These are phyloP conservation scores for Sporopachydermia quercuum DNA, from an alignment of 805 yeast genomes.

Conservation along the genomic window DNA sequence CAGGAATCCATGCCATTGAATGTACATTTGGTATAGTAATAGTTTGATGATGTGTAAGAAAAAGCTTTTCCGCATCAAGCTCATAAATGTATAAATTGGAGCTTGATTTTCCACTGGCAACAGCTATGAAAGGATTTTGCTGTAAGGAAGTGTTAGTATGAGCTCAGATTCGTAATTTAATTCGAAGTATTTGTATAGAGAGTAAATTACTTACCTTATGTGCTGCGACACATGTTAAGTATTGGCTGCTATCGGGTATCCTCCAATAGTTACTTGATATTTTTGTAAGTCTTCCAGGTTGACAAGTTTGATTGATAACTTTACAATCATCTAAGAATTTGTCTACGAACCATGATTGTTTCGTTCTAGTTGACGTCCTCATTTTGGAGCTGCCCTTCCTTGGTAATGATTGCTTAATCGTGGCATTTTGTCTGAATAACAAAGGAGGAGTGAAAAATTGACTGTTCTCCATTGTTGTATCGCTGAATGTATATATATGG, in stretches of 20 bases:
- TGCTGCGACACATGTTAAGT: neutral
- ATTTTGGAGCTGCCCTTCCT: too few relatives aligned
- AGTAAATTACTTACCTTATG: too few relatives aligned
- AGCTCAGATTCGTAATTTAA: too few relatives aligned
- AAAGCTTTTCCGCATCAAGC: constrained; percentile 23
- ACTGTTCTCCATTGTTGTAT: constrained; percentile 1
- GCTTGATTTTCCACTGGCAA: constrained; percentile 33
- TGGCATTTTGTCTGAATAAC: constrained; percentile 4
- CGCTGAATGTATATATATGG: too few relatives aligned
- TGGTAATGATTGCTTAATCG: constrained; percentile 4
- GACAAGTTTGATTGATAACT: constrained; percentile 7
- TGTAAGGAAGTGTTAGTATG: too few relatives aligned
- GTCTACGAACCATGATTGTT: constrained; percentile 4
- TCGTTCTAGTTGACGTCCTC: too few relatives aligned
- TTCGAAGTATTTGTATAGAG: too few relatives aligned
- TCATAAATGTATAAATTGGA: constrained; percentile 40
- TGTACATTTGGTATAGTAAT: constrained; percentile 38
- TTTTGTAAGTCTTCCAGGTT: constrained; percentile 3
- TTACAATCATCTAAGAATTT: constrained; percentile 3
- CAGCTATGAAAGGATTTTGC: constrained; percentile 30
- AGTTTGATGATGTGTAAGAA: constrained; percentile 43
- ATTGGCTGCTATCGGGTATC: constrained; percentile 8
- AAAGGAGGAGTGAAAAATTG: constrained; percentile 3
- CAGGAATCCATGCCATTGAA: constrained; percentile 27
- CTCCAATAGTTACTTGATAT: constrained; percentile 22